Evolutionary conservation across 2,329 filamentous ascomycete species (phyloP), one percentile per base, ranked within the genome.

Genomic region (Microdochium paspali): DNA sequence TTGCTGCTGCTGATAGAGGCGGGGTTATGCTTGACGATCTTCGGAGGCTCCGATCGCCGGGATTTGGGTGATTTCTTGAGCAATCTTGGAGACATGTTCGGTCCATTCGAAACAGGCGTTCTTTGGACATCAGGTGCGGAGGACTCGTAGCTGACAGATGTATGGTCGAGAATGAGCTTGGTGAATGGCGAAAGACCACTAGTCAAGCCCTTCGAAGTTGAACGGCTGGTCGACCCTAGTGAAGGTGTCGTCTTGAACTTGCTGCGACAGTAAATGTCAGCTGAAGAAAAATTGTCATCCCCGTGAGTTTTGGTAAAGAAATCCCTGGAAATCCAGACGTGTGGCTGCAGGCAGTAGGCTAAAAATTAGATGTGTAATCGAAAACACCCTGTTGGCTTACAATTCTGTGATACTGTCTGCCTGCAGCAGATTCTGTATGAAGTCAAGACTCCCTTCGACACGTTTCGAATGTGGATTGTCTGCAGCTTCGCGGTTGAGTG

Each of bases 401-500:
- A 79, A 87, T 57, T 84, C 70, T 10, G 85, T 84, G 52, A 86
- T 70, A 51, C 83, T 82, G n/a, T 83, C 77, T 2, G 82, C 77
- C 58, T 82, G 81, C 48, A 96, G 66, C 35, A 95, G 76, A 52
- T 83, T 80, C 49, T 87, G 79, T 25, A 96, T 72, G 61, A 91
- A 83, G 56, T 85, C 77, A 43, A 90, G 73, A 10, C 82, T 84
- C 55, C 84, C 80, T 55, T 87, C 83, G 44, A 90, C 70, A 53
- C 80, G 78, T 59, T 79, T 77, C 20, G 85, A 83, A 25, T 77
- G 74, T 44, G 73, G 69, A 23, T 78, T 67, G 51, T 70, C 76
- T 35, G 72, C 67, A 50, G 84, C 81, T 61, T 91, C 87, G 53
- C 73, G 72, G 59, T 93, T 90, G 44, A 96, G 68, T 43, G 76